Evolutionary conservation across 345 rosid species (phyloP).

Genomic region (Noccaea bulbosa): DNA sequence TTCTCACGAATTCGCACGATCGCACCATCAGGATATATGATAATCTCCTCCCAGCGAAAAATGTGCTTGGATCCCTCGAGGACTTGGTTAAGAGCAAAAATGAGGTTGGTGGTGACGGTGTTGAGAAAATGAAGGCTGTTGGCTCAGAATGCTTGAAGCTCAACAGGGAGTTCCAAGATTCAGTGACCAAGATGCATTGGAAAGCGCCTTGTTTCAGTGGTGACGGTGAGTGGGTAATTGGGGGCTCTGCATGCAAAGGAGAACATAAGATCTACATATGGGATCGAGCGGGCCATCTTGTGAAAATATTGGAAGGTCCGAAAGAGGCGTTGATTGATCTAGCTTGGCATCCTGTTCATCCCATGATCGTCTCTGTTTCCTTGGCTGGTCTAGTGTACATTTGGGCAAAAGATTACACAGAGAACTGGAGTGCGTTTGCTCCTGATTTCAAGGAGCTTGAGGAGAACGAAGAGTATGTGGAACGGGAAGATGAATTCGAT

Average conservation of each 20-base stretch:
- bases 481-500: slow-evolving; percentile 98
- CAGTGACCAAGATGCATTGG: slow-evolving; percentile 97
- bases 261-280: slow-evolving; percentile 99
- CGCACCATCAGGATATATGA: slow-evolving; percentile 89
- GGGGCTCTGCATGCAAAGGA: slow-evolving; percentile 98
- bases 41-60: slow-evolving; percentile 83
- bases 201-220: slow-evolving; percentile 99
- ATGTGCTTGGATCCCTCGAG: slow-evolving; percentile 54
- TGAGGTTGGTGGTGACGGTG: slow-evolving; percentile 54
- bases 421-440: slow-evolving; percentile 99
- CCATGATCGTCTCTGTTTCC: slow-evolving; percentile 89
- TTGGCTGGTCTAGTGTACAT: slow-evolving; percentile 90
- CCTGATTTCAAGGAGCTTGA: slow-evolving; percentile 99
- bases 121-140: slow-evolving; percentile 75
- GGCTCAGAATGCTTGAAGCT: slow-evolving; percentile 84
- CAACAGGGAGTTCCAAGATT: slow-evolving; percentile 93
- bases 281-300: slow-evolving; percentile 97
- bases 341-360: slow-evolving; percentile 99
- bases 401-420: slow-evolving; percentile 99
- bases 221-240: slow-evolving; percentile 98
- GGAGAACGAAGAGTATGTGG: slow-evolving; percentile 98
- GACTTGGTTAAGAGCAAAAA: slow-evolving; percentile 47
- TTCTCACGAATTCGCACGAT: slow-evolving; percentile 95
- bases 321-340: slow-evolving; percentile 95
- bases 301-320: slow-evolving; percentile 99